phyloP scores from a whole-genome alignment of 257 asterid species.

The Buddleja alternifolia region DNA sequence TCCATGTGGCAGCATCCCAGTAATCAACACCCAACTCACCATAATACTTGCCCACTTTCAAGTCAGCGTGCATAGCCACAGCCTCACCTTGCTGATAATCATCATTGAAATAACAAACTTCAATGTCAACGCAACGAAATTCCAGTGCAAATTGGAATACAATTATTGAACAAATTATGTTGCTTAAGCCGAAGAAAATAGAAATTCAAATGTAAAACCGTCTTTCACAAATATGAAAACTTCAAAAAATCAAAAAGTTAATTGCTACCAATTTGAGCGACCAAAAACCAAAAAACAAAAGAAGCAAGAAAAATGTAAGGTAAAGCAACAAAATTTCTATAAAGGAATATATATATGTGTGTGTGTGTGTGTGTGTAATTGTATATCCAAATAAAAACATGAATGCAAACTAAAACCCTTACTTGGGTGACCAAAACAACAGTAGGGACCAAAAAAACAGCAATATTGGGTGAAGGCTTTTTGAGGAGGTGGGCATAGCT shows the following conservation, averaged over 20 bases:
- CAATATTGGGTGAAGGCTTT: constrained; percentile 63
- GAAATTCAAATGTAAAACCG: not conserved
- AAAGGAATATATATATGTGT: no score
- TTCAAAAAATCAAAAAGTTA: not conserved
- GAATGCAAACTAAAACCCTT: constrained; percentile 1
- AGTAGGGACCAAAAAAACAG: constrained; percentile 83
- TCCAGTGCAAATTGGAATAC: constrained; percentile 1
- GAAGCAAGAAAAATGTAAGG: no score
- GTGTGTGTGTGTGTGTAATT: no score
- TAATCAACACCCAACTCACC: constrained; percentile 82
- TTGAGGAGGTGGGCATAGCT: constrained; percentile 57
- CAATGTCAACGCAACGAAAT: not conserved
- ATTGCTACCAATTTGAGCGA: not conserved
- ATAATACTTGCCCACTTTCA: constrained; percentile 71
- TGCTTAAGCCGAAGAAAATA: not conserved
- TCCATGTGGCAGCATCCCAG: constrained; percentile 76
- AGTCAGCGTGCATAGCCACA: constrained; percentile 56
- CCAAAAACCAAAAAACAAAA: no score
- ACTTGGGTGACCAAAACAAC: constrained; percentile 82
- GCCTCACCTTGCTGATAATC: constrained; percentile 67
- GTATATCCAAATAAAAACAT: constrained; percentile 5
- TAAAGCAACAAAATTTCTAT: no score
- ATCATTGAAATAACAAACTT: constrained; percentile 19
- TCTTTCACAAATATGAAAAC: not conserved
- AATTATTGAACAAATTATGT: not conserved